phyloP scores from a whole-genome alignment of 2,329 filamentous ascomycete genomes.

The Nothophoma quercina region DNA sequence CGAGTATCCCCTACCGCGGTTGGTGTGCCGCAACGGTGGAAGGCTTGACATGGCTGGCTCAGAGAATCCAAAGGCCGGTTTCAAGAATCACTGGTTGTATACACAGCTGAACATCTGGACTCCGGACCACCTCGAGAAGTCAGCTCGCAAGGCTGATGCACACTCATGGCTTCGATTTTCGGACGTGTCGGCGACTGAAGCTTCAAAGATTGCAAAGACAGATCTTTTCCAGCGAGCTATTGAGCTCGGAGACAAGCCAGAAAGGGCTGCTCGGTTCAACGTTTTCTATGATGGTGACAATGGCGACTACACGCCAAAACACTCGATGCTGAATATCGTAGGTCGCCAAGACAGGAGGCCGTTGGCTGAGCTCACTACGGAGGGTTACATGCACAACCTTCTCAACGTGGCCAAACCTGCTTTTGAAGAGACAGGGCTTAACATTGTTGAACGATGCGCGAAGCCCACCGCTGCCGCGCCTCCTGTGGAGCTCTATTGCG shows the following conservation, averaged over 20 bases:
- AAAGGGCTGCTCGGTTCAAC: constrained; percentile 71
- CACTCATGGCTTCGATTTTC: constrained; percentile 94
- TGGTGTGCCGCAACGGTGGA: constrained; percentile 83
- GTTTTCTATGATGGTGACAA: constrained; percentile 73
- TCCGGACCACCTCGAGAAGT: constrained; percentile 76
- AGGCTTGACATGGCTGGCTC: constrained; percentile 76
- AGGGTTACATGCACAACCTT: constrained; percentile 76
- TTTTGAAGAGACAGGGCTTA: constrained; percentile 75
- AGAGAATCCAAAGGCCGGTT: constrained; percentile 79
- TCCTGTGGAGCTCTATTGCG: constrained; percentile 81
- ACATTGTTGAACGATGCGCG: constrained; percentile 81
- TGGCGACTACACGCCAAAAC: constrained; percentile 71
- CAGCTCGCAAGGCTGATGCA: constrained; percentile 65
- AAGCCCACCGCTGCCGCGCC: constrained; percentile 82
- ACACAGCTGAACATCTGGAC: constrained; percentile 92
- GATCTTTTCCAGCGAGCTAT: constrained; percentile 78
- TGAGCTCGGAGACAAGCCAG: constrained; percentile 59
- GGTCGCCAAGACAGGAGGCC: constrained; percentile 72
- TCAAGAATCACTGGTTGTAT: constrained; percentile 76
- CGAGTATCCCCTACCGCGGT: constrained; percentile 80
- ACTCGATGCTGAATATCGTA: constrained; percentile 83
- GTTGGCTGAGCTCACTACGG: constrained; percentile 71
- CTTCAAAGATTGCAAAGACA: constrained; percentile 71
- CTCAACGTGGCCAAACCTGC: constrained; percentile 77
- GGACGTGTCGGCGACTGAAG: constrained; percentile 77